phyloP scores from a whole-genome alignment of 306 rosid genomes.

The Lupinus albus region DNA sequence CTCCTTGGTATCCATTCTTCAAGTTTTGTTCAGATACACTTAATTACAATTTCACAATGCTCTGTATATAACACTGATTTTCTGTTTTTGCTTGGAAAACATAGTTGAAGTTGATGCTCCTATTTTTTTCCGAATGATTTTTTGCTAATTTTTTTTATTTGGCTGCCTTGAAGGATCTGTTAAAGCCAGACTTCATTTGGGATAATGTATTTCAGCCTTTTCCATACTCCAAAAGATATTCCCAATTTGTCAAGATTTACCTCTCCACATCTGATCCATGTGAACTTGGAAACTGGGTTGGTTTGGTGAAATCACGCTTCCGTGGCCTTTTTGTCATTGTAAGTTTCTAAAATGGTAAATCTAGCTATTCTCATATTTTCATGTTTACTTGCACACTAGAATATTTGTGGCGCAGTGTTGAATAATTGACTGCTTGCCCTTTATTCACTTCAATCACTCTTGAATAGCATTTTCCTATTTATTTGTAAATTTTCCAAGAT shows the following conservation, averaged over 20 bases:
- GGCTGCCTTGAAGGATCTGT: slow-evolving; percentile 47
- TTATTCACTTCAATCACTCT: too few species aligned
- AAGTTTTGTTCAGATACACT: neutral
- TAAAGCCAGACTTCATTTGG: slow-evolving; percentile 48
- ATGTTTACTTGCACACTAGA: too few species aligned
- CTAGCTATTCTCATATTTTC: slow-evolving; percentile 6
- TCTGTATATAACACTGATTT: neutral
- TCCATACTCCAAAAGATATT: slow-evolving; percentile 43
- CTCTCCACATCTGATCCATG: slow-evolving; percentile 38
- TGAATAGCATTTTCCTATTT: too few species aligned
- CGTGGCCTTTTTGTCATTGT: slow-evolving; percentile 49
- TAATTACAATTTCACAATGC: neutral
- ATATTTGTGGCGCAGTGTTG: too few species aligned
- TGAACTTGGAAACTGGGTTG: slow-evolving; percentile 53
- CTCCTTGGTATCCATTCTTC: neutral
- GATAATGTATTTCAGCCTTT: slow-evolving; percentile 43
- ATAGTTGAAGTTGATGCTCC: neutral
- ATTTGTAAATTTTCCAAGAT: neutral
- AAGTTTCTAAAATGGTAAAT: slow-evolving; percentile 31
- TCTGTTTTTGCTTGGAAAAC: neutral
- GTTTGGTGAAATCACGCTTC: slow-evolving; percentile 55
- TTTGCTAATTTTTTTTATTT: slow-evolving; percentile 29
- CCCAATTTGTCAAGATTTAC: slow-evolving; percentile 47
- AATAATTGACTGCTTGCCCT: too few species aligned
- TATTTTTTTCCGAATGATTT: neutral